Evolutionary conservation across 2,329 filamentous ascomycete species (phyloP).

Genomic region (Trichoderma semiorbis): DNA sequence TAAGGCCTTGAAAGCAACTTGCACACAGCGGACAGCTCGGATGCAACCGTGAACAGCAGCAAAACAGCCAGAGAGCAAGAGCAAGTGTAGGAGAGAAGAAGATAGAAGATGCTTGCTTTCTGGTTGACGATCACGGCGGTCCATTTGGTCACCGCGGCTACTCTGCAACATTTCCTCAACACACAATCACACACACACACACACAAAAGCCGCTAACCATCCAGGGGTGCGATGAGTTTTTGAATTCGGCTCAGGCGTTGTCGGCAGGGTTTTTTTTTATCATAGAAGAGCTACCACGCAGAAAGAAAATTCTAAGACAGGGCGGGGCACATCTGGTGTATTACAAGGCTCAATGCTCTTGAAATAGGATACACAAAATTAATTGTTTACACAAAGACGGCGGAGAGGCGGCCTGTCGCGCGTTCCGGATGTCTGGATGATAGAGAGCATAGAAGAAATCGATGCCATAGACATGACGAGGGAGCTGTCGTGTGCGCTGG

Average conservation of each 20-base stretch:
- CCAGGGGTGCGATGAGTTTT: conserved; percentile 16
- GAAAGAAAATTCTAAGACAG: conserved; percentile 4
- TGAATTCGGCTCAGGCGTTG: conserved; percentile 32
- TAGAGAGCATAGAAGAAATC: conserved; percentile 1
- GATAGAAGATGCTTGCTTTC: not conserved
- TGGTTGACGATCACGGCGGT: not conserved
- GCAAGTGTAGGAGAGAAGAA: not conserved
- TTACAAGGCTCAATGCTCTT: conserved; percentile 13
- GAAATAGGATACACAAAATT: conserved; percentile 15
- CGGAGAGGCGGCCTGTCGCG: not conserved
- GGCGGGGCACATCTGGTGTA: conserved; percentile 13
- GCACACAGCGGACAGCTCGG: not conserved
- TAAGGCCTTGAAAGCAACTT: not conserved
- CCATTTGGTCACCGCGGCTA: not conserved
- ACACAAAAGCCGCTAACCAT: conserved; percentile 13
- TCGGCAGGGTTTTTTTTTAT: conserved; percentile 25
- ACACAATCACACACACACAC: not conserved
- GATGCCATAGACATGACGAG: conserved; percentile 7
- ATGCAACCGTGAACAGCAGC: not conserved
- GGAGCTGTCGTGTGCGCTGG: conserved; percentile 14
- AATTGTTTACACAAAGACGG: conserved; percentile 5
- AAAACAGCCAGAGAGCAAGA: not conserved
- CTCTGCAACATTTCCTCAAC: not conserved
- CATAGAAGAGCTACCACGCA: conserved; percentile 29
- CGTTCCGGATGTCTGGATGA: not conserved